Evolutionary conservation across 768 basidiomycete genomes (phyloP).

Genomic region (Nevesoporus exiguus): DNA sequence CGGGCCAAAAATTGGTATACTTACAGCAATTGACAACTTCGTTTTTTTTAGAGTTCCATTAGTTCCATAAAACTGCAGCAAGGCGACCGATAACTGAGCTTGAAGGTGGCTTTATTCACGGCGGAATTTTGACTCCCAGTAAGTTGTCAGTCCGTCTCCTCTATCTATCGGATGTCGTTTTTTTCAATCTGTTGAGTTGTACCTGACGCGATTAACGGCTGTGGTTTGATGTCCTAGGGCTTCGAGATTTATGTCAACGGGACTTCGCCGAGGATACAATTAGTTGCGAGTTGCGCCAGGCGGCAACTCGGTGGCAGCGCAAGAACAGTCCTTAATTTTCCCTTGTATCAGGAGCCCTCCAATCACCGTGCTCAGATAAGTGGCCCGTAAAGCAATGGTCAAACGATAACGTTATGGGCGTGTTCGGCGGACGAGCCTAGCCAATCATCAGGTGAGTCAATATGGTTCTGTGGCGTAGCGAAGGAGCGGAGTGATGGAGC

Average conservation of each 20-base stretch:
- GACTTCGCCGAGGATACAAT: not conserved
- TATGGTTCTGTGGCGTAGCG: slow-evolving; percentile 23
- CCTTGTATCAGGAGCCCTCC: not conserved
- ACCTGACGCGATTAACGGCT: not conserved
- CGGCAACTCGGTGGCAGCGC: not conserved
- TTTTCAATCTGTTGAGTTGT: slow-evolving; percentile 1
- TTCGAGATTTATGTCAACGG: slow-evolving; percentile 1
- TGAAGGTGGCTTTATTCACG: slow-evolving; percentile 1
- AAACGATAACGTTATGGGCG: not conserved
- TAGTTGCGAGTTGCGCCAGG: no score
- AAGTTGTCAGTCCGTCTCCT: not conserved
- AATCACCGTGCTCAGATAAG: not conserved
- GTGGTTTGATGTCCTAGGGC: not conserved
- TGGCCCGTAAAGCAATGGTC: not conserved
- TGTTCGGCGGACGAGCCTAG: not conserved
- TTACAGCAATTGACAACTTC: not conserved
- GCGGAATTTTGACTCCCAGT: not conserved
- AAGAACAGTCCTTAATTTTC: not conserved
- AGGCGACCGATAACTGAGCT: not conserved
- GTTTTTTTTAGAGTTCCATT: slow-evolving; percentile 12
- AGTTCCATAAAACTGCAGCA: not conserved
- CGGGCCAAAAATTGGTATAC: not conserved
- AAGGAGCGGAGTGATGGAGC: slow-evolving; percentile 3
- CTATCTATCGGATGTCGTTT: not conserved
- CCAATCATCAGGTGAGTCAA: slow-evolving; percentile 10